A percentile compares a stretch with the other conserved stretches of the same genome.
Evolutionary conservation across 2,329 filamentous ascomycete genomes (phyloP).

Genomic region (Macrophomina tecta): DNA sequence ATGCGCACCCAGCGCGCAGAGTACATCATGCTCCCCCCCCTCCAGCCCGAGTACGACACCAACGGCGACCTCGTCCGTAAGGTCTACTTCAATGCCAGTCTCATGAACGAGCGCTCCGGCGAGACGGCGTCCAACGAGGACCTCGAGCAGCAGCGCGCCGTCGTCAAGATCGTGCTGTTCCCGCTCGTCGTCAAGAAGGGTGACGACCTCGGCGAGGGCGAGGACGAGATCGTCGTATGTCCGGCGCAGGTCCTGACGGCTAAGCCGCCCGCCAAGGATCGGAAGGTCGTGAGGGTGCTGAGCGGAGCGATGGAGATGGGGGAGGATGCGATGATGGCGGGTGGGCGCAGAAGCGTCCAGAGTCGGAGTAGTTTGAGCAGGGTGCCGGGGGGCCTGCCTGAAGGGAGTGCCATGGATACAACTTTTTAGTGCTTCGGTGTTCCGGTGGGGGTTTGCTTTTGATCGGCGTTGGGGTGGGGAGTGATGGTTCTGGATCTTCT

Average conservation of each 20-base stretch:
- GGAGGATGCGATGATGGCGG: background rate
- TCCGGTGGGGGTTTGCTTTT: constrained; percentile 21
- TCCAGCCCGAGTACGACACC: constrained; percentile 92
- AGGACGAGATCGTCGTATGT: constrained; percentile 94
- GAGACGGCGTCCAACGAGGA: constrained; percentile 76
- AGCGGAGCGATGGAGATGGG: constrained; percentile 58
- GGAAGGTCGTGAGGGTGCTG: constrained; percentile 57
- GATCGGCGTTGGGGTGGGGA: background rate
- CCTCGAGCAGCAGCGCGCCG: constrained; percentile 74
- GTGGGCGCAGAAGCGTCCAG: background rate
- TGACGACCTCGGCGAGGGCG: constrained; percentile 82
- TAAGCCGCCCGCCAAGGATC: constrained; percentile 45
- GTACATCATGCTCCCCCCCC: constrained; percentile 96
- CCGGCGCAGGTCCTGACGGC: constrained; percentile 92
- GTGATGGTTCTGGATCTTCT: too few relatives aligned
- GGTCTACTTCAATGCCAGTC: constrained; percentile 86
- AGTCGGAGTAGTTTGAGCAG: constrained; percentile 15
- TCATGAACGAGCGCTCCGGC: constrained; percentile 92
- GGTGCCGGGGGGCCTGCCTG: background rate
- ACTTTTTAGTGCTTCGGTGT: constrained; percentile 24
- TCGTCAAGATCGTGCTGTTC: constrained; percentile 92
- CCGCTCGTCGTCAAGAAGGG: constrained; percentile 96
- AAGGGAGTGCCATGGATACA: constrained; percentile 10
- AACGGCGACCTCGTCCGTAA: constrained; percentile 88
- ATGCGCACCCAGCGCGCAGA: constrained; percentile 97